Base-by-base conservation (phyloP, 768 basidiomycete species). In the Rhodosporidiobolus odoratus region DNA sequence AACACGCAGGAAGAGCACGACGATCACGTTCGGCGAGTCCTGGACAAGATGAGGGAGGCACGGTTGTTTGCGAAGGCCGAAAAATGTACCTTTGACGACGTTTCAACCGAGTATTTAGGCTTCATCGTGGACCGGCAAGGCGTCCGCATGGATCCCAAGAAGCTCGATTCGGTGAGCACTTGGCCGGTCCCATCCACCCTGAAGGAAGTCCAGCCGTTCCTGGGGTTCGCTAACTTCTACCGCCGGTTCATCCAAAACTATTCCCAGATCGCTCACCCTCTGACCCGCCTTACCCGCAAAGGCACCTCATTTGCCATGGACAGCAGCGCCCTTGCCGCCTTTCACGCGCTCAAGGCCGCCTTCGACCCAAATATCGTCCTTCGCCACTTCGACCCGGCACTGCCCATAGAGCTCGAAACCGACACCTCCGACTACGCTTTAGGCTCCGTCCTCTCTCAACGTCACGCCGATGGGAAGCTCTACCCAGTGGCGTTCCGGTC, bases 141-240 rank as follows among this genome's bases (percentile, higher is more conserved):
- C 32, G 71, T 83, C 47, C 40, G 47, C 25, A 84, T 84, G 82
- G 79, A 81, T 61, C 76, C 77, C 1, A 72, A 68, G 19, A 86
- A 85, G 75, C 70, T 85, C 34, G 54, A 79, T 10, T 79, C 78
- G 0, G 77, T 85, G 4, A 15, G 48, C 2, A 69, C 79, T 2
- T 84, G 84, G 83, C 82, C 80, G 0, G 62, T 37, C 3, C 83
- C 82, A 0, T 69, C 43, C 25, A 79, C 64, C 15, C 66, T 79
- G 21, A 78, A 77, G 40, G 76, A 83, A 32, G 58, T 83, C 4
- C 80, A 81, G 75, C 76, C 75, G 8, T 84, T 84, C 76, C 66
- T 84, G 1, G 82, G 82, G 6, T 83, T 84, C 65, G 73, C 77
- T 5, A 84, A 84, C 74, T 84, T 83, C 69, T 84, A 84, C 61